Conservation (phyloP, 1,139 yeast species). For the Candida buenavistaensis region DNA sequence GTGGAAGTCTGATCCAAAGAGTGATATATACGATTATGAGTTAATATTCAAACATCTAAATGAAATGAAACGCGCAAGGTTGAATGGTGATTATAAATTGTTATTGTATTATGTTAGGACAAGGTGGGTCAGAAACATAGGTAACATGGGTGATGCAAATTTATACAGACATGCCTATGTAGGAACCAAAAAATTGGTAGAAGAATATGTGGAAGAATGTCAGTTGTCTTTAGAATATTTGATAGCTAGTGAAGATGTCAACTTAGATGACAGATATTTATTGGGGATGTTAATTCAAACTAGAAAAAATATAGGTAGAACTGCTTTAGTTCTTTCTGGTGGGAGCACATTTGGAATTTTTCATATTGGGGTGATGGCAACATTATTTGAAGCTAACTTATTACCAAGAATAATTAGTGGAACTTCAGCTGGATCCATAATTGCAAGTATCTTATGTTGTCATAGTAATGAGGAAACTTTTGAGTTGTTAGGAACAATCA, state of each 20-base stretch:
- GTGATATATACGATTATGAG: conserved; percentile 70
- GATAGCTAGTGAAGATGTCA: conserved; percentile 40
- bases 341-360: conserved; percentile 94
- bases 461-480: conserved; percentile 75
- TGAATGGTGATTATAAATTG: conserved; percentile 54
- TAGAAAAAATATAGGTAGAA: conserved; percentile 86
- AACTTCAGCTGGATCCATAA: conserved; percentile 93
- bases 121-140: conserved; percentile 81
- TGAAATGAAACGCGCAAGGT: conserved; percentile 64
- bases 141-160: conserved; percentile 82
- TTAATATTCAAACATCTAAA: conserved; percentile 53
- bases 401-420: conserved; percentile 93
- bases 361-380: conserved; percentile 88
- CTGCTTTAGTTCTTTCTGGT: conserved; percentile 90
- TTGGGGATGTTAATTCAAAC: conserved; percentile 84
- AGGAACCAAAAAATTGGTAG: conserved; percentile 84
- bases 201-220: conserved; percentile 81
- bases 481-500: conserved; percentile 51
- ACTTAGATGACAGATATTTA: conserved; percentile 65
- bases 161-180: conserved; percentile 76
- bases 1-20: conserved; percentile 69
- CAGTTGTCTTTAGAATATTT: conserved; percentile 57
- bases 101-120: conserved; percentile 78
- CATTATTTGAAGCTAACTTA: conserved; percentile 69
- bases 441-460: conserved; percentile 85